These are phyloP conservation scores for Ajuga chamaepitys DNA, from an alignment of 257 asterid species.

Conservation along the genomic window DNA sequence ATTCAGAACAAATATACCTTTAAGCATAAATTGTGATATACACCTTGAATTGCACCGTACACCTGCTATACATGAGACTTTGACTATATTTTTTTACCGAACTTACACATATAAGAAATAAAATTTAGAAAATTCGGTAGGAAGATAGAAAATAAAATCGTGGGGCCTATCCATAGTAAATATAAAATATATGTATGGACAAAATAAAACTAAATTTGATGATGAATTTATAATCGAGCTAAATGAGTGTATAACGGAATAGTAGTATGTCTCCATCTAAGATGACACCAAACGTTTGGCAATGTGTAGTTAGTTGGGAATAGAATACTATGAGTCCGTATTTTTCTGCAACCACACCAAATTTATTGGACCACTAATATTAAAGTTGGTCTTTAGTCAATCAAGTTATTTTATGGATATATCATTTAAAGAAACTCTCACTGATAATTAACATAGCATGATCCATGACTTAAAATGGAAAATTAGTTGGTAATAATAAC, in stretches of 20 bases:
- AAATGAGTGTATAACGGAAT: constrained; percentile 8
- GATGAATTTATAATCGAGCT: neutral
- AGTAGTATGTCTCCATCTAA: neutral
- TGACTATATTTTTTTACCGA: no score
- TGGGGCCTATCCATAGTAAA: neutral
- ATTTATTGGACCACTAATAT: neutral
- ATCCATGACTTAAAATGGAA: no score
- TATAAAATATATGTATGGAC: neutral
- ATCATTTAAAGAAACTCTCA: no score
- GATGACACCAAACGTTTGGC: constrained; percentile 28
- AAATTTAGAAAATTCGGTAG: neutral
- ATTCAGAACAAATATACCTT: no score
- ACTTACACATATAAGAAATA: no score
- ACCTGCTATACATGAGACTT: no score
- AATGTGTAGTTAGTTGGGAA: constrained; percentile 17
- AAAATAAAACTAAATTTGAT: neutral
- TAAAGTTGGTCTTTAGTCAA: no score
- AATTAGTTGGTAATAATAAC: neutral
- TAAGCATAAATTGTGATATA: no score
- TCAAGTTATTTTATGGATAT: no score
- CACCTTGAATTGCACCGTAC: no score
- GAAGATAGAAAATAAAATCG: neutral
- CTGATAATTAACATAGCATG: no score
- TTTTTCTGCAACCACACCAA: neutral
- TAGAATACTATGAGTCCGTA: neutral